Evolutionary conservation across 768 basidiomycete species (phyloP).

Genomic region (Pleurotus giganteus): DNA sequence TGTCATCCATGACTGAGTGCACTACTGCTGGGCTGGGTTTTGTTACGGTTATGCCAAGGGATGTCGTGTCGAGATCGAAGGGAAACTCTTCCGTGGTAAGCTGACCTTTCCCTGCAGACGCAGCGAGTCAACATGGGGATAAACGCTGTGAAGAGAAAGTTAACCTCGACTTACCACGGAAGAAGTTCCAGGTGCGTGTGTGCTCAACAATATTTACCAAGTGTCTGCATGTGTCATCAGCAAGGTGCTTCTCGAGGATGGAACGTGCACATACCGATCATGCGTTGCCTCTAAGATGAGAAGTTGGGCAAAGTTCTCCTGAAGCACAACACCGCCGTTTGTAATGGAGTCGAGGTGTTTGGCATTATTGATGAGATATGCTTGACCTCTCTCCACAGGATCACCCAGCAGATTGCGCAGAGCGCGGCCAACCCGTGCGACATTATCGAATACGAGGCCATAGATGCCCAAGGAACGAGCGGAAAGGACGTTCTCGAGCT

Average conservation of each 20-base stretch:
- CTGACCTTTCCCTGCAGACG: conserved; percentile 31
- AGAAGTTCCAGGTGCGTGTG: conserved; percentile 52
- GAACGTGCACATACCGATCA: conserved; percentile 32
- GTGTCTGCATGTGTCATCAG: conserved; percentile 24
- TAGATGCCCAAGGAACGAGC: conserved; percentile 56
- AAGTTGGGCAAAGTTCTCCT: conserved; percentile 60
- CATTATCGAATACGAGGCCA: conserved; percentile 50
- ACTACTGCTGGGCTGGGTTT: conserved; percentile 28
- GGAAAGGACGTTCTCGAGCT: conserved; percentile 54
- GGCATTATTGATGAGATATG: conserved; percentile 39
- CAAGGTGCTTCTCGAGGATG: neutral
- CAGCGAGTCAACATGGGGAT: conserved; percentile 1
- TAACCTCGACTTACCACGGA: conserved; percentile 39
- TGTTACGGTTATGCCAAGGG: conserved; percentile 46
- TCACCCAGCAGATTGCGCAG: conserved; percentile 48
- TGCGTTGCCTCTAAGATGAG: conserved; percentile 53
- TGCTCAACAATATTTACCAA: conserved; percentile 44
- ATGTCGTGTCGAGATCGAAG: conserved; percentile 58
- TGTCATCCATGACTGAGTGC: conserved; percentile 52
- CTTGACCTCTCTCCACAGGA: conserved; percentile 39
- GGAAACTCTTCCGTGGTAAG: conserved; percentile 51
- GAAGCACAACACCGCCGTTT: conserved; percentile 32
- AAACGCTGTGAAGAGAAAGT: neutral
- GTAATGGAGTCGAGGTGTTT: conserved; percentile 44
- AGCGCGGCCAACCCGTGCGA: conserved; percentile 36